A percentile compares a stretch with the other conserved stretches of the same genome.
phyloP scores from a whole-genome alignment of 2,329 filamentous ascomycete species.

The Fonsecaea multimorphosa region DNA sequence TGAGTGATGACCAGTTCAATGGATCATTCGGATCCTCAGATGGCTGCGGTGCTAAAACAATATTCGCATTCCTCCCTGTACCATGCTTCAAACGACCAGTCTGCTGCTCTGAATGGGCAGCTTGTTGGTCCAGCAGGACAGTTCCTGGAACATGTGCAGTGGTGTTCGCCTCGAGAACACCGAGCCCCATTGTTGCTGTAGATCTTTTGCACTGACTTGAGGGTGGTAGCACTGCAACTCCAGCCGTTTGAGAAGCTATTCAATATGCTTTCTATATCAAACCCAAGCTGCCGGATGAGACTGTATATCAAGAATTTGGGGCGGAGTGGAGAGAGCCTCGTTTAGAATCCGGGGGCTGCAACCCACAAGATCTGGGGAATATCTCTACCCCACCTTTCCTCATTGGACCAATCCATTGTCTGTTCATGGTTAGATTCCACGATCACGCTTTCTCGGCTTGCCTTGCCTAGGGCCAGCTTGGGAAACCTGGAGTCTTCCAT shows the following conservation, averaged over 20 bases:
- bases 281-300: neutral
- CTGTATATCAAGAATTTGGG: constrained; percentile 15
- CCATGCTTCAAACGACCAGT: constrained; percentile 31
- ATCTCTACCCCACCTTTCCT: constrained; percentile 18
- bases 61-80: constrained; percentile 23
- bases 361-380: constrained; percentile 14
- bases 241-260: neutral
- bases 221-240: neutral
- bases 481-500: neutral
- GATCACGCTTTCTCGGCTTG: neutral
- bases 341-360: neutral
- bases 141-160: constrained; percentile 43
- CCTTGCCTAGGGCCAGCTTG: neutral
- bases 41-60: constrained; percentile 46
- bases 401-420: constrained; percentile 22
- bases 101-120: constrained; percentile 24
- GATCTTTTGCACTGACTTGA: neutral
- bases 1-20: constrained; percentile 45
- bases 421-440: constrained; percentile 1
- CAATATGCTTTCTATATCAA: neutral
- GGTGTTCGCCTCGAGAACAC: constrained; percentile 42
- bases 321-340: constrained; percentile 21
- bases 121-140: constrained; percentile 39
- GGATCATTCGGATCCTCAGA: constrained; percentile 48
- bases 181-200: constrained; percentile 40